Evolutionary conservation across 2,329 filamentous ascomycete genomes (phyloP), one percentile per base, ranked within the genome.

Genomic region (Hyphodiscus sp.): DNA sequence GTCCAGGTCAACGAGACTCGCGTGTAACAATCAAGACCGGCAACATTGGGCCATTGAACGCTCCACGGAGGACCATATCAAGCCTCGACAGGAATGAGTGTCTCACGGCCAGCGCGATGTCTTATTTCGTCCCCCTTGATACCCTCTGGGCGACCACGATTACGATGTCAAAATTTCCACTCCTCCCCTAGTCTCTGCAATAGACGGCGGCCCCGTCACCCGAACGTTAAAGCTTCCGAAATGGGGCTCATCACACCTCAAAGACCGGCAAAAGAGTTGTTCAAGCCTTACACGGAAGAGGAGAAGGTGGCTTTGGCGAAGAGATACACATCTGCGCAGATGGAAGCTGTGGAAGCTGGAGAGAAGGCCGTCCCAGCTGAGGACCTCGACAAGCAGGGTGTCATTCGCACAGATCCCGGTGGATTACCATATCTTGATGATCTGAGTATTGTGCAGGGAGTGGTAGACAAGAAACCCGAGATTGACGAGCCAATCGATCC

Each of bases 351-450:
- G 67, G 78, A 87, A 71, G 87, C 87, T 47, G 91, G 86, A 63
- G 91, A 96, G 72, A 74, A 79, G 57, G 82, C 87, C 61, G 84
- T 96, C 68, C 79, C 87, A 66, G 74, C 85, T 10, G 76, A 83
- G 60, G 89, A 97, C 70, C 68, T 96, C 67, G 77, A 85, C 43
- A 76, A 82, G 33, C 87, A 94, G 72, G 88, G 85, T 60, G 78
- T 82, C 44, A 70, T 88, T 62, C 84, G 90, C 57, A 78, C 75
- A 51, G 91, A 95, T 68, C 79, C 83, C 9, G 87, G 89, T 76
- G 76, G 77, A 50, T 74, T 91, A 48, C 76, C 81, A 57, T 94
- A 95, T 70, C 73, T 92, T 52, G 91, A 96, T 68, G 89, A 95
- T 70, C 87, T 96, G 65, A 82, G 86, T 55, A 79, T 80, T 53